Conservation (phyloP, 768 basidiomycete species). For the Termitomyces sp. region DNA sequence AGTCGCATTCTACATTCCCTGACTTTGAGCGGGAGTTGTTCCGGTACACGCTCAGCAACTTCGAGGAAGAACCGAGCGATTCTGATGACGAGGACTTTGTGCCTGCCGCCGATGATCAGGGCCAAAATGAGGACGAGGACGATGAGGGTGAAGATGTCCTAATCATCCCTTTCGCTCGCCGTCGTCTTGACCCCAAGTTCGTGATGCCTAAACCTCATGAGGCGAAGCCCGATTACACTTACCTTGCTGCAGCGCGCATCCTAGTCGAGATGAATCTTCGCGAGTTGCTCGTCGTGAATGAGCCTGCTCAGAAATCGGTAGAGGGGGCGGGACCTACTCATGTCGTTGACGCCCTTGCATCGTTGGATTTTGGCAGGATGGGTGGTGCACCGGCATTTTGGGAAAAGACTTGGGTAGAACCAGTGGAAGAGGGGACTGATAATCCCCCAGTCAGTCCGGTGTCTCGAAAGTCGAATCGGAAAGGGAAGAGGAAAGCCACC, state of each 20-base stretch:
- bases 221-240: slow-evolving; percentile 43
- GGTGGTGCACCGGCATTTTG: slow-evolving; percentile 39
- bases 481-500: slow-evolving; percentile 13
- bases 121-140: slow-evolving; percentile 10
- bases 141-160: slow-evolving; percentile 7
- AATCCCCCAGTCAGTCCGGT: not conserved
- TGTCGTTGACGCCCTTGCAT: slow-evolving; percentile 14
- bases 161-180: slow-evolving; percentile 12
- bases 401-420: slow-evolving; percentile 13
- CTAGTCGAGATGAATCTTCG: slow-evolving; percentile 48
- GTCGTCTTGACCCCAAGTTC: slow-evolving; percentile 11
- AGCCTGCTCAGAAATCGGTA: not conserved
- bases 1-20: slow-evolving; percentile 1
- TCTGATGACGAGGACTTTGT: slow-evolving; percentile 16
- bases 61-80: not conserved
- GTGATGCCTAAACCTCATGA: slow-evolving; percentile 18
- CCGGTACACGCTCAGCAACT: slow-evolving; percentile 8
- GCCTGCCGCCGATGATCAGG: slow-evolving; percentile 6
- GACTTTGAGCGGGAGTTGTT: slow-evolving; percentile 12
- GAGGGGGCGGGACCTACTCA: not conserved
- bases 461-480: slow-evolving; percentile 11
- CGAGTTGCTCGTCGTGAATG: slow-evolving; percentile 25
- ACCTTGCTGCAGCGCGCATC: slow-evolving; percentile 43
- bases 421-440: not conserved
- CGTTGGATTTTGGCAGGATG: slow-evolving; percentile 31